Evolutionary conservation across 495 filamentous ascomycete genomes (phyloP).

Genomic region (Aspergillus carlsbadensis): DNA sequence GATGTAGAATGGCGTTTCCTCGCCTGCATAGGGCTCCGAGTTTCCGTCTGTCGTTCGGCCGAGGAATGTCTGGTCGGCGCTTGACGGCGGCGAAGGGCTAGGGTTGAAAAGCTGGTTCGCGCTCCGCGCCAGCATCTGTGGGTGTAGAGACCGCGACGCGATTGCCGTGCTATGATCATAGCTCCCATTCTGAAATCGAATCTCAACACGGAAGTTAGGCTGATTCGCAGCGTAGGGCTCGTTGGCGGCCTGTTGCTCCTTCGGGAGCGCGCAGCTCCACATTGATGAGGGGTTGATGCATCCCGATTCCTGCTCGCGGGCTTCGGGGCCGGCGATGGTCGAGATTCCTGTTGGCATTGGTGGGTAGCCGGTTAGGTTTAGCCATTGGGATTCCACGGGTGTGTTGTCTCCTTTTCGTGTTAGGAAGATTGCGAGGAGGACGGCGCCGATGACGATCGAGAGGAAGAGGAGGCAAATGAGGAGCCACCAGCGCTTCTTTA

Average conservation of each 20-base stretch:
- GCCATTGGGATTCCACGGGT: constrained; percentile 58
- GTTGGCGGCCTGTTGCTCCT: constrained; percentile 63
- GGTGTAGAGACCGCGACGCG: constrained; percentile 23
- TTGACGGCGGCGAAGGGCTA: constrained; percentile 60
- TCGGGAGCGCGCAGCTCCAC: constrained; percentile 83
- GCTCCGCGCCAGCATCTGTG: constrained; percentile 6
- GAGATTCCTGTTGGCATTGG: constrained; percentile 80
- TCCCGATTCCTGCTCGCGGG: constrained; percentile 52
- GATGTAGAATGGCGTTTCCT: constrained; percentile 54
- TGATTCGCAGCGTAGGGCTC: constrained; percentile 60
- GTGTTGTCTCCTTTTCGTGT: constrained; percentile 46
- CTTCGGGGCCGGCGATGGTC: constrained; percentile 68
- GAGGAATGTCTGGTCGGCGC: constrained; percentile 71
- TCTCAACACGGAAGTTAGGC: constrained; percentile 77
- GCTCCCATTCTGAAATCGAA: constrained; percentile 74
- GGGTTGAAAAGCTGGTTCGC: constrained; percentile 45
- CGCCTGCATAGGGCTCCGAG: constrained; percentile 52
- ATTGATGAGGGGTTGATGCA: constrained; percentile 68
- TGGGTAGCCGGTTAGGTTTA: constrained; percentile 83
- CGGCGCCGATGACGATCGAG: constrained; percentile 55
- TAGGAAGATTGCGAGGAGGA: constrained; percentile 61
- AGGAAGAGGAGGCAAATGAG: constrained; percentile 53
- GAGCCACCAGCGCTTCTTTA: constrained; percentile 61
- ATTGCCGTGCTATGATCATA: constrained; percentile 39
- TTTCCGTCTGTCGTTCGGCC: constrained; percentile 81